phyloP scores from a whole-genome alignment of 2,329 filamentous ascomycete species.

The Zymoseptoria brevis region DNA sequence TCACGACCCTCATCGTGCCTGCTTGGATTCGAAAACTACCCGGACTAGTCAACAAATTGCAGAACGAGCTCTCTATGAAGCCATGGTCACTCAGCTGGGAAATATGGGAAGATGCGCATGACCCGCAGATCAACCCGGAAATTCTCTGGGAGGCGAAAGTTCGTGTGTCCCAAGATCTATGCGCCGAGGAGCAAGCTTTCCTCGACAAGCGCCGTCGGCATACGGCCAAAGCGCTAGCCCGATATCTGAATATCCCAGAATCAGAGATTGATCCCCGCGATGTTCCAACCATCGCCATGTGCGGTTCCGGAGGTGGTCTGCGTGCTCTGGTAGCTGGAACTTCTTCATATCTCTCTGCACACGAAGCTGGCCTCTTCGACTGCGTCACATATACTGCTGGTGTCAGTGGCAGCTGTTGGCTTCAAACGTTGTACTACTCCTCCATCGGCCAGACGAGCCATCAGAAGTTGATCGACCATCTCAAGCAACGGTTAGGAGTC shows the following conservation, averaged over 20 bases:
- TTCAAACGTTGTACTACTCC: constrained; percentile 80
- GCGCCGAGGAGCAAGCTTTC: constrained; percentile 73
- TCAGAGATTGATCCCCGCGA: constrained; percentile 84
- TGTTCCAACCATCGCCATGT: constrained; percentile 86
- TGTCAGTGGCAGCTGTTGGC: constrained; percentile 93
- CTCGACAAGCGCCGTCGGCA: constrained; percentile 59
- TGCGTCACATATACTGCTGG: constrained; percentile 92
- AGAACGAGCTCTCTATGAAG: constrained; percentile 77
- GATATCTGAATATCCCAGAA: constrained; percentile 71
- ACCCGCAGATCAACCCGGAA: constrained; percentile 76
- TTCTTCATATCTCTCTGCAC: constrained; percentile 74
- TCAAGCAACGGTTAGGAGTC: constrained; percentile 74
- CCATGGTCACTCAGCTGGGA: constrained; percentile 84
- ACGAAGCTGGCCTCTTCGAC: constrained; percentile 84
- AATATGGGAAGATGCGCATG: constrained; percentile 86
- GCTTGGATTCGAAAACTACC: constrained; percentile 75
- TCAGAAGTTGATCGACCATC: constrained; percentile 65
- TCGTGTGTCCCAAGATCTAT: constrained; percentile 71
- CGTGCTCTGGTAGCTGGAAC: constrained; percentile 84
- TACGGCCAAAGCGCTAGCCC: constrained; percentile 65
- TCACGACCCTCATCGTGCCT: constrained; percentile 53
- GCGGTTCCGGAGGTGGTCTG: constrained; percentile 85
- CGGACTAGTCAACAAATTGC: constrained; percentile 70
- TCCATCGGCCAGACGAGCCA: constrained; percentile 64
- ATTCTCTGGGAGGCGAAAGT: constrained; percentile 75